Percentiles rank a stretch among this genome's conserved stretches.
Conservation (phyloP, 495 filamentous ascomycete genomes). For the Hypoxylon subgilvum region DNA sequence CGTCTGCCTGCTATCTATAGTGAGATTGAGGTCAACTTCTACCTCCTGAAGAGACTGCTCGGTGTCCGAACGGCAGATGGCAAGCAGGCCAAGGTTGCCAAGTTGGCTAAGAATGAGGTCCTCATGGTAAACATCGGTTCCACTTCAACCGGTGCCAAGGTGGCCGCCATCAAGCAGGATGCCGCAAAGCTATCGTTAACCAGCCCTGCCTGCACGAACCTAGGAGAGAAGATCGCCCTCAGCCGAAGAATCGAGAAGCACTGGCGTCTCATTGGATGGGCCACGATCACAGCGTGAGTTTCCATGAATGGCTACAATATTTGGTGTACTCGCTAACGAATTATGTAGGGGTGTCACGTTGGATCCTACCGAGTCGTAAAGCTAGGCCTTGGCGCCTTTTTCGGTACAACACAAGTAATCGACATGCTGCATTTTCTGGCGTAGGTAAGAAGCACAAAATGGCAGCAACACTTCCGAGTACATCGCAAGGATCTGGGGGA, state of each 20-base stretch:
- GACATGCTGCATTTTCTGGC: not conserved
- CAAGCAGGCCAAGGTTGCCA: constrained; percentile 98
- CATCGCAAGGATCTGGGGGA: too few relatives aligned
- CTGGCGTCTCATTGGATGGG: constrained; percentile 98
- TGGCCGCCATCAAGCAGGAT: constrained; percentile 94
- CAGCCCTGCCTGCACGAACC: constrained; percentile 42
- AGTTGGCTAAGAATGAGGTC: constrained; percentile 96
- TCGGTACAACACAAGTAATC: not conserved
- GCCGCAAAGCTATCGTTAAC: constrained; percentile 77
- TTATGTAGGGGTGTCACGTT: constrained; percentile 45
- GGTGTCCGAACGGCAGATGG: constrained; percentile 98
- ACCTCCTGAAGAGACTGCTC: constrained; percentile 87
- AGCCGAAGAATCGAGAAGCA: constrained; percentile 97
- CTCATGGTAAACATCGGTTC: constrained; percentile 99
- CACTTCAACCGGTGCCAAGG: constrained; percentile 93
- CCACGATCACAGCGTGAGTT: constrained; percentile 70
- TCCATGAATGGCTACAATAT: constrained; percentile 7
- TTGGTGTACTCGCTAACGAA: constrained; percentile 10
- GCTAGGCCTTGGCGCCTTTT: not conserved
- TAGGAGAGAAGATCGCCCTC: constrained; percentile 90
- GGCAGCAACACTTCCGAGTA: too few relatives aligned
- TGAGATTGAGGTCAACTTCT: constrained; percentile 99
- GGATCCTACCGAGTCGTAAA: constrained; percentile 44
- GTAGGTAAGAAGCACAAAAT: not conserved
- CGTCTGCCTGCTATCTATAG: constrained; percentile 92